Evolutionary conservation across 2,329 filamentous ascomycete genomes (phyloP).

Genomic region (Colletotrichum incanum): DNA sequence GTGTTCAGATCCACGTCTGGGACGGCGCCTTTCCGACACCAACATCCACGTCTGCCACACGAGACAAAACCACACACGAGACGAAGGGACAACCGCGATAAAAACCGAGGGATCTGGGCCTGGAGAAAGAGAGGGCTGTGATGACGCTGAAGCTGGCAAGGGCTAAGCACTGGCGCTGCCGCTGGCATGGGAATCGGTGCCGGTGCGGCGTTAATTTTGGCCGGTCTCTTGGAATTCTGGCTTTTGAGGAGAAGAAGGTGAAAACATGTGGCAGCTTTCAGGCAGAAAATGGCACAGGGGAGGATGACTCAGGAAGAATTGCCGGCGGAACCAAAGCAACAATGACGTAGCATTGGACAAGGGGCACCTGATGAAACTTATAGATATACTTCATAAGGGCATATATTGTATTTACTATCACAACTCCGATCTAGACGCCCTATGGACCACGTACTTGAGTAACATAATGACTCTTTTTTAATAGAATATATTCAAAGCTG

Average conservation of each 20-base stretch:
- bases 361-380: no score
- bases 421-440: no score
- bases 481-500: no score
- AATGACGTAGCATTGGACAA: no score
- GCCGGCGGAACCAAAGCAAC: background rate
- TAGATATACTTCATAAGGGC: no score
- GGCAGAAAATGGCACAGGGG: no score
- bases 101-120: background rate
- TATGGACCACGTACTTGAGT: no score
- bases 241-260: background rate
- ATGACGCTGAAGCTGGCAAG: background rate
- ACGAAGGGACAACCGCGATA: background rate
- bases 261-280: background rate
- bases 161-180: background rate
- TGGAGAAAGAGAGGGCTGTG: background rate
- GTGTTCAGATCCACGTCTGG: conserved; percentile 13
- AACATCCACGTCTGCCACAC: background rate
- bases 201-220: background rate
- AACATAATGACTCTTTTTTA: no score
- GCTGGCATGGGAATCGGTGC: background rate
- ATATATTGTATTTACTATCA: no score
- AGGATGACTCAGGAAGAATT: background rate
- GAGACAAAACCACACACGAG: background rate
- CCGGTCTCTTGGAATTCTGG: background rate
- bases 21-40: conserved; percentile 15